phyloP scores from a whole-genome alignment of 495 filamentous ascomycete species.

The Xanthoparmelia taractica region DNA sequence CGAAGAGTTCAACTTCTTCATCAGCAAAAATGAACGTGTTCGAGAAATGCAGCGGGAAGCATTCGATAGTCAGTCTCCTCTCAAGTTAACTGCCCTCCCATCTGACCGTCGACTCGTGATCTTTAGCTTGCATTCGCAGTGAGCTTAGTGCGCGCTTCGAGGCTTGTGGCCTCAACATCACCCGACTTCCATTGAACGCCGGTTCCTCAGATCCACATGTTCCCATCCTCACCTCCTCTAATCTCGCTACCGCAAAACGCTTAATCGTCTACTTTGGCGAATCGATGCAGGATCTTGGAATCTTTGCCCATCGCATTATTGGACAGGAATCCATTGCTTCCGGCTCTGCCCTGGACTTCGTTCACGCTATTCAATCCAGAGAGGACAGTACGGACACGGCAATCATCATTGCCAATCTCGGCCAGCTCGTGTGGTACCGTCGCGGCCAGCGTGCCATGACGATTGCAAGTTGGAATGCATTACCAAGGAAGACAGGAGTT shows the following conservation, averaged over 20 bases:
- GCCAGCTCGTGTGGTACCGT: constrained; percentile 62
- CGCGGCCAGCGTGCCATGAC: constrained; percentile 49
- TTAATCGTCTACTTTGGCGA: constrained; percentile 73
- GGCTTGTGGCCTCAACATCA: constrained; percentile 44
- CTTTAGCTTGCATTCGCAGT: constrained; percentile 52
- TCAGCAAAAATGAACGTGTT: constrained; percentile 61
- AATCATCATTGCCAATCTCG: constrained; percentile 64
- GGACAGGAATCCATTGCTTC: constrained; percentile 52
- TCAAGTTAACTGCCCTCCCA: background rate
- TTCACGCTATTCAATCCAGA: constrained; percentile 40
- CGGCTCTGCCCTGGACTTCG: constrained; percentile 58
- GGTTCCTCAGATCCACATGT: constrained; percentile 47
- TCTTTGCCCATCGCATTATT: constrained; percentile 61
- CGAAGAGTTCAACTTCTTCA: constrained; percentile 62
- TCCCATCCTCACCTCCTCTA: constrained; percentile 55
- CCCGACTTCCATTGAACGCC: constrained; percentile 52
- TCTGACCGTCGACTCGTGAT: constrained; percentile 12
- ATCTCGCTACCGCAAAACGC: constrained; percentile 51
- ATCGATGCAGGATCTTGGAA: constrained; percentile 58
- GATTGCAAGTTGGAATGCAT: constrained; percentile 39
- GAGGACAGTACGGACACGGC: constrained; percentile 28
- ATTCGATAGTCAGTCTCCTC: constrained; percentile 51
- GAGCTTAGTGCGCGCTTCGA: constrained; percentile 55
- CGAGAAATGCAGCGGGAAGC: constrained; percentile 63
- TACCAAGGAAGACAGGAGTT: constrained; percentile 51